Percentiles rank a stretch among this genome's conserved stretches.
Conservation (phyloP, 331 rosid genomes). For the Malus hybrid region DNA sequence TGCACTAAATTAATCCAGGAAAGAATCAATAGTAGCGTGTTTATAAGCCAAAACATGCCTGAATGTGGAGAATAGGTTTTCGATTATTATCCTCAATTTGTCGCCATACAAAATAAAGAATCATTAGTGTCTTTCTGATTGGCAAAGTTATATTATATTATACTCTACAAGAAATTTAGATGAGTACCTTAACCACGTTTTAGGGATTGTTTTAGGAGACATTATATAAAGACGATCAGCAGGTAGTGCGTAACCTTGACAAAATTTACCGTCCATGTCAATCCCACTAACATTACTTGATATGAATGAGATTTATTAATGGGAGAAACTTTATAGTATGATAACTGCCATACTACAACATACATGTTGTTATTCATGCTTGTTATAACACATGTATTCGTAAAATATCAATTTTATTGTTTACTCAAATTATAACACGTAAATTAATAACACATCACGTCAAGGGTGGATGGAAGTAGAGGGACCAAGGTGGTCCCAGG, state of each 20-base stretch:
- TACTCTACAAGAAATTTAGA: neutral
- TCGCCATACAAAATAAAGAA: neutral
- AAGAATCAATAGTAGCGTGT: neutral
- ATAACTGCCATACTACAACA: too few species aligned
- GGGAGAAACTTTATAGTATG: neutral
- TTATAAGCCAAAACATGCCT: neutral
- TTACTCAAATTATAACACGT: too few species aligned
- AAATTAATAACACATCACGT: too few species aligned
- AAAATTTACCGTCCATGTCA: conserved; percentile 38
- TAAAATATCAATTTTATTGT: too few species aligned
- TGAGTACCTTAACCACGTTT: neutral
- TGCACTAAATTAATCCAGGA: neutral
- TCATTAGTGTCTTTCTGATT: neutral
- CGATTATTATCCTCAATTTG: neutral
- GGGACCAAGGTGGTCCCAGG: too few species aligned
- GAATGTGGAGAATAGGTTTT: neutral
- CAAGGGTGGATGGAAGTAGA: too few species aligned
- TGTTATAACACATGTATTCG: too few species aligned
- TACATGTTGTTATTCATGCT: too few species aligned
- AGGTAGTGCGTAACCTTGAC: neutral
- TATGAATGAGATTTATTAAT: neutral
- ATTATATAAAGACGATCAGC: neutral
- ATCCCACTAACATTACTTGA: conserved; percentile 32
- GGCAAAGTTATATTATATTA: neutral
- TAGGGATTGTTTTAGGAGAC: neutral